Percentiles rank a stretch among this genome's conserved stretches.
Conservation (phyloP, 2,329 filamentous ascomycete species). For the Nigrograna mackinnonii region DNA sequence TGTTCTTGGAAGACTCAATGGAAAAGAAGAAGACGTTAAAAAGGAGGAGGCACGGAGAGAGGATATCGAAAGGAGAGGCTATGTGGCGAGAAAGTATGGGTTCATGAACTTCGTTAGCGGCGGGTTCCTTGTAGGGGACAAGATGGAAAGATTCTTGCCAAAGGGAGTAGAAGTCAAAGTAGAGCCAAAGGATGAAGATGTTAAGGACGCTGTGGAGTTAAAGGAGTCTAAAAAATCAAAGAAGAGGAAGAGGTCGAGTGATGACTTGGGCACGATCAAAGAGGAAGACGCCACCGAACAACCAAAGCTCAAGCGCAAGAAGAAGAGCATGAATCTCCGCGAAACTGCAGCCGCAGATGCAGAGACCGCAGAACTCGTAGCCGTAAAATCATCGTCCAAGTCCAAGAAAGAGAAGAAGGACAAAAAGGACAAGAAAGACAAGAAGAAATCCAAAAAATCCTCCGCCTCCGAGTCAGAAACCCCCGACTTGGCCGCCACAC, state of each 20-base stretch:
- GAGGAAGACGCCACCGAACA: conserved; percentile 34
- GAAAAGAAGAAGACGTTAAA: conserved; percentile 75
- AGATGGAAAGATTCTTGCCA: conserved; percentile 56
- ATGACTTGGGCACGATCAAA: conserved; percentile 21
- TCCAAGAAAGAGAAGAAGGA: conserved; percentile 21
- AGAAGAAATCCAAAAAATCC: conserved; percentile 18
- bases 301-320: conserved; percentile 40
- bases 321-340: conserved; percentile 38
- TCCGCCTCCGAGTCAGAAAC: conserved; percentile 22
- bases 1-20: conserved; percentile 85
- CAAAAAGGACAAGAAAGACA: conserved; percentile 37
- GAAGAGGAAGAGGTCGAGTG: conserved; percentile 37
- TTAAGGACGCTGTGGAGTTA: conserved; percentile 43
- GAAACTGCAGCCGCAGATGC: conserved; percentile 29
- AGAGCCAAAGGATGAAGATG: conserved; percentile 46
- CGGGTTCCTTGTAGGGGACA: conserved; percentile 70
- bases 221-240: conserved; percentile 27
- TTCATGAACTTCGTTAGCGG: conserved; percentile 84
- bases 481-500: conserved; percentile 18
- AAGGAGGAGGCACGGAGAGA: conserved; percentile 70
- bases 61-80: conserved; percentile 72
- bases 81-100: conserved; percentile 76
- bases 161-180: conserved; percentile 34
- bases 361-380: conserved; percentile 4
- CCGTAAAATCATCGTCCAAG: conserved; percentile 18